Evolutionary conservation across 2,329 filamentous ascomycete genomes (phyloP).

Genomic region (Pseudogymnoascus sp.): DNA sequence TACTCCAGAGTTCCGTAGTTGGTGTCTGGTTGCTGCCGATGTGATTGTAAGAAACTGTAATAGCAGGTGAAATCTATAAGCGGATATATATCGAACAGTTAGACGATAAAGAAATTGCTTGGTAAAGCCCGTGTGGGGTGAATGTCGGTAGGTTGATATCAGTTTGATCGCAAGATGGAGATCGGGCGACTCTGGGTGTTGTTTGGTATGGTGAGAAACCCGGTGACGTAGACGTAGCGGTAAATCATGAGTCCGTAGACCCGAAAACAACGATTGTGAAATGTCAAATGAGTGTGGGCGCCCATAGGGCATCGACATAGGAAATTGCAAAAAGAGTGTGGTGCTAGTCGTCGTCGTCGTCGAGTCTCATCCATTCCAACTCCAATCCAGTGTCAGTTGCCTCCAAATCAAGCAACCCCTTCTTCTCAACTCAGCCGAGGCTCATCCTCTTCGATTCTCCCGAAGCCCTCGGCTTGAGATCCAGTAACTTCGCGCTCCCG

Average conservation of each 20-base stretch:
- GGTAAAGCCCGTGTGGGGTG: neutral
- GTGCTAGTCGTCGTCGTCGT: slow-evolving; percentile 24
- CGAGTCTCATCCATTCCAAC: slow-evolving; percentile 5
- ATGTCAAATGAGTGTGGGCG: slow-evolving; percentile 27
- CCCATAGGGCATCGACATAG: slow-evolving; percentile 17
- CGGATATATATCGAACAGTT: slow-evolving; percentile 5
- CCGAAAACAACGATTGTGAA: slow-evolving; percentile 4
- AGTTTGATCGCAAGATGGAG: neutral
- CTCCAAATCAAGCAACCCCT: slow-evolving; percentile 1
- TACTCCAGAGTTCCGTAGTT: neutral
- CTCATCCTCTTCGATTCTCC: slow-evolving; percentile 40
- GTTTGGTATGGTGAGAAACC: neutral
- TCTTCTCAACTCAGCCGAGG: slow-evolving; percentile 17
- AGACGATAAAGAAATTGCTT: neutral
- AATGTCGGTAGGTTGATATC: neutral
- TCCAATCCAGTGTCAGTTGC: slow-evolving; percentile 4
- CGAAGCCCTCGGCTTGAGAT: slow-evolving; percentile 53
- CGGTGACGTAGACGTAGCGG: neutral
- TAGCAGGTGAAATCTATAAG: slow-evolving; percentile 5
- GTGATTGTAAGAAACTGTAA: neutral
- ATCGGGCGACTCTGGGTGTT: neutral
- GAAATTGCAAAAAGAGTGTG: slow-evolving; percentile 26
- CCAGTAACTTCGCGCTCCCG: slow-evolving; percentile 67
- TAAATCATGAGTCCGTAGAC: neutral
- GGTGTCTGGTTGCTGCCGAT: neutral